Base-by-base conservation (phyloP, 1,284 basidiomycete species). In the Cryptococcus wingfieldii region DNA sequence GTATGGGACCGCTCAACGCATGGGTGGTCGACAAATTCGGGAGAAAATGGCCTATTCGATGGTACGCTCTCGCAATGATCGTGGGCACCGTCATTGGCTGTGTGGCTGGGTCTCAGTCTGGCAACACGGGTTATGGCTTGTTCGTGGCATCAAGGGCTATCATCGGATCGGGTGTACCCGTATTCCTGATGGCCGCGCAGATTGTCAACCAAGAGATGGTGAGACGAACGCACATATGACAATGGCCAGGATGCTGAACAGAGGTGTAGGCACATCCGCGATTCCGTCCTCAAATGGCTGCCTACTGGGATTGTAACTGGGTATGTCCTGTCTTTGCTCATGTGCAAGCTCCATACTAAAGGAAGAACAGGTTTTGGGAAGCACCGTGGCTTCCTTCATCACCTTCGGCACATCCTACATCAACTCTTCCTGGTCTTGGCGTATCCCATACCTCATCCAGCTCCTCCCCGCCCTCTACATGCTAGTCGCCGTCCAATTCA, bases 331-430 rank as follows among this genome's bases (percentile, higher is more conserved):
- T 34, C 6, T 10, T 10, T 34, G 31, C 7, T 34, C 31, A 8
- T 34, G 3, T 34, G 3, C 31, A 34, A 10, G 10, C 10, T 34
- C 31, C 31, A 34, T 34, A 34, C 31, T 34, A 6, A 34, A 6
- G 7, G 6, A 3, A 5, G 10, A 34, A 2, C 31, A 50, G 55
- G 39, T 52, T 7, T 25, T 56, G 38, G 61, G 61, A 12, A 48
- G 28, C 38, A 54, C 54, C 18, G 37, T 63, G 38, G 60, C 59
- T 5, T 50, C 60, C 2, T 68, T 60, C 62, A 53, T 63, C 51
- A 59, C 56, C 47, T 70, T 70, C 44, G 68, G 68, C 18, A 56
- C 53, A 28, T 57, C 54, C n/a, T 63, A 56, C 55, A 54, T 70
- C 39, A 46, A 51, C 16, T 54, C 43, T 10, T 64, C 62, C 28